Conservation (phyloP, 2,329 filamentous ascomycete genomes). For the Claviceps capensis region DNA sequence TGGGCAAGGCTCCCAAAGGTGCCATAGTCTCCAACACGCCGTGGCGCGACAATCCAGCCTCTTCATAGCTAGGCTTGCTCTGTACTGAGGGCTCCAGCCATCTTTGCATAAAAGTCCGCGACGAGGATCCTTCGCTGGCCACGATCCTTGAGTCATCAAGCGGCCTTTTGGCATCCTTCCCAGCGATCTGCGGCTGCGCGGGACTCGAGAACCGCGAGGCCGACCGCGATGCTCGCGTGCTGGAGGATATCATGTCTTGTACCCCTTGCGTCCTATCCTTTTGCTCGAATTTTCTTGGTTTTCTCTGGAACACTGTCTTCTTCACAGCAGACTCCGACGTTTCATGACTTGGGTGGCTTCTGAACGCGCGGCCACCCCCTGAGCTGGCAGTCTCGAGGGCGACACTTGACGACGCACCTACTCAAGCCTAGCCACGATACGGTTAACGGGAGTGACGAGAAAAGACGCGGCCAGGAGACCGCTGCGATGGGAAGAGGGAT, state of each 20-base stretch:
- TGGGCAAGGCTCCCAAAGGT: slow-evolving; percentile 61
- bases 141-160: slow-evolving; percentile 24
- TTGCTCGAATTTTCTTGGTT: not conserved
- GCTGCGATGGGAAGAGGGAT: not conserved
- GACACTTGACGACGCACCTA: slow-evolving; percentile 15
- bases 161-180: slow-evolving; percentile 14
- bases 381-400: slow-evolving; percentile 8
- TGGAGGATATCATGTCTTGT: slow-evolving; percentile 26
- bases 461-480: slow-evolving; percentile 1
- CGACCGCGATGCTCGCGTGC: slow-evolving; percentile 35
- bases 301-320: not conserved
- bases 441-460: slow-evolving; percentile 7
- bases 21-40: slow-evolving; percentile 77
- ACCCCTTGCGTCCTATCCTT: not conserved
- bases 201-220: slow-evolving; percentile 41
- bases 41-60: slow-evolving; percentile 57
- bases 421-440: slow-evolving; percentile 12
- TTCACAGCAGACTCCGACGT: not conserved
- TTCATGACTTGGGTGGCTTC: not conserved
- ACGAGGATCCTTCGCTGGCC: slow-evolving; percentile 18
- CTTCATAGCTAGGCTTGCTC: slow-evolving; percentile 60
- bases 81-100: slow-evolving; percentile 47
- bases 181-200: slow-evolving; percentile 18
- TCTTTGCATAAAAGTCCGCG: slow-evolving; percentile 37
- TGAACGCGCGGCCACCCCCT: not conserved